Percentiles rank a stretch among this genome's conserved stretches.
phyloP scores from a whole-genome alignment of 768 basidiomycete species.

The Leccinellum albellum region DNA sequence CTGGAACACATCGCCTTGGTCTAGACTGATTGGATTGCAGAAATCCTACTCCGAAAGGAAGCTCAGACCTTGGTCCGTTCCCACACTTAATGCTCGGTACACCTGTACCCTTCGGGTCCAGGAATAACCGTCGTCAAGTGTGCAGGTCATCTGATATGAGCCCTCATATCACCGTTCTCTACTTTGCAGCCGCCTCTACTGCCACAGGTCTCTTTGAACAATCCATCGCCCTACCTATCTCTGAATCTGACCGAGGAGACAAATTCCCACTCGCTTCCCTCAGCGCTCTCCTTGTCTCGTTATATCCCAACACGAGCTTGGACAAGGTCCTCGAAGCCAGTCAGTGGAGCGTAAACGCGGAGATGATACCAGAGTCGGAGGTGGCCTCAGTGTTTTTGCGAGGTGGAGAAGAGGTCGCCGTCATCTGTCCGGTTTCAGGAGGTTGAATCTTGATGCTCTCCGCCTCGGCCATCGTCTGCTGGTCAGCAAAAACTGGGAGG shows the following conservation, averaged over 20 bases:
- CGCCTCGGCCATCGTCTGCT: too few species aligned
- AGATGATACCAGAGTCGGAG: conserved; percentile 68
- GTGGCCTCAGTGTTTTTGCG: conserved; percentile 37
- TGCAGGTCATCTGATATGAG: neutral
- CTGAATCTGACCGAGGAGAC: neutral
- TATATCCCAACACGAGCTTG: conserved; percentile 51
- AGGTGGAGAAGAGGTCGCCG: conserved; percentile 74
- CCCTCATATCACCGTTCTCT: conserved; percentile 41
- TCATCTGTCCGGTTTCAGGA: conserved; percentile 82
- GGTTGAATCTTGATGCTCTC: too few species aligned
- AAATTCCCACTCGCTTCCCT: conserved; percentile 50
- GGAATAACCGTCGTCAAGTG: too few species aligned
- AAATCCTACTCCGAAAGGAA: too few species aligned
- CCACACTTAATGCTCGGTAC: too few species aligned
- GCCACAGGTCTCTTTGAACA: conserved; percentile 58
- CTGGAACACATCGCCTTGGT: too few species aligned
- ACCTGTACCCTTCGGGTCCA: too few species aligned
- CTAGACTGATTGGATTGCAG: too few species aligned
- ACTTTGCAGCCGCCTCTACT: conserved; percentile 66
- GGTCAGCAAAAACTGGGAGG: too few species aligned
- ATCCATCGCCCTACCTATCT: conserved; percentile 44
- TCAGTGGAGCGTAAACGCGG: conserved; percentile 77
- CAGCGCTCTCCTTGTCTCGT: conserved; percentile 46
- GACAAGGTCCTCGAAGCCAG: conserved; percentile 53
- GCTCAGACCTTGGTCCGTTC: too few species aligned